Percentiles rank a stretch among this genome's conserved stretches.
phyloP scores from a whole-genome alignment of 768 basidiomycete species.

The Mrakia blollopis region DNA sequence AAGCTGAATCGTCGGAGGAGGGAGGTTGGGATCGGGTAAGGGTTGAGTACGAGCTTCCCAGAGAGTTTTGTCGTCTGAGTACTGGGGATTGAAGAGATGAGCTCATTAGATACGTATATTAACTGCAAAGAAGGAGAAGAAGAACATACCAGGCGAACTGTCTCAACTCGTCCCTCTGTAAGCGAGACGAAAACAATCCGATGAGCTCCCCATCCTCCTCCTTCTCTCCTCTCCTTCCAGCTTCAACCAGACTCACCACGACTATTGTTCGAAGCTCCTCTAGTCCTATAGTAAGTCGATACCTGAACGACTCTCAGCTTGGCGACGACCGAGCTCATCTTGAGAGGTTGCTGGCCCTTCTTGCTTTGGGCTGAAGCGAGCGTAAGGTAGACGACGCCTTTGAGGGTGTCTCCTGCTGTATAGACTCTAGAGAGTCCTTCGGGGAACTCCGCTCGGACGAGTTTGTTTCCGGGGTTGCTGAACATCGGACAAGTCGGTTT shows the following conservation, averaged over 20 bases:
- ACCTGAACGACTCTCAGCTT: not conserved
- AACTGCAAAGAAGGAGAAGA: not conserved
- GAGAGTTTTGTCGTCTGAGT: not conserved
- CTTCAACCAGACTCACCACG: not conserved
- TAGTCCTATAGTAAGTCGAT: not conserved
- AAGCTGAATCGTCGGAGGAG: not conserved
- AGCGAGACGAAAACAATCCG: not conserved
- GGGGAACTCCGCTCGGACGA: not conserved
- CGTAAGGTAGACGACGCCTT: not conserved
- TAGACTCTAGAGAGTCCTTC: not conserved
- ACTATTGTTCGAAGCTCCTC: not conserved
- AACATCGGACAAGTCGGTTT: not conserved
- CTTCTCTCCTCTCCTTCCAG: not conserved
- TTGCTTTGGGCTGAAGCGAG: not conserved
- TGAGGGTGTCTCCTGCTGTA: not conserved
- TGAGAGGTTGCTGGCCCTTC: not conserved
- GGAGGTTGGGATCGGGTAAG: not conserved
- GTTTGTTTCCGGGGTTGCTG: not conserved
- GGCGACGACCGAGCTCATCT: slow-evolving; percentile 3
- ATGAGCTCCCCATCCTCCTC: not conserved
- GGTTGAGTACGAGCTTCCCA: not conserved
- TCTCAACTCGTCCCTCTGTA: slow-evolving; percentile 4
- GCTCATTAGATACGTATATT: not conserved
- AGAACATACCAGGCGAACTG: not conserved
- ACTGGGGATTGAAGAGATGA: not conserved